Base-by-base conservation (phyloP, 495 filamentous ascomycete genomes). In the Penicillium samsonianum region DNA sequence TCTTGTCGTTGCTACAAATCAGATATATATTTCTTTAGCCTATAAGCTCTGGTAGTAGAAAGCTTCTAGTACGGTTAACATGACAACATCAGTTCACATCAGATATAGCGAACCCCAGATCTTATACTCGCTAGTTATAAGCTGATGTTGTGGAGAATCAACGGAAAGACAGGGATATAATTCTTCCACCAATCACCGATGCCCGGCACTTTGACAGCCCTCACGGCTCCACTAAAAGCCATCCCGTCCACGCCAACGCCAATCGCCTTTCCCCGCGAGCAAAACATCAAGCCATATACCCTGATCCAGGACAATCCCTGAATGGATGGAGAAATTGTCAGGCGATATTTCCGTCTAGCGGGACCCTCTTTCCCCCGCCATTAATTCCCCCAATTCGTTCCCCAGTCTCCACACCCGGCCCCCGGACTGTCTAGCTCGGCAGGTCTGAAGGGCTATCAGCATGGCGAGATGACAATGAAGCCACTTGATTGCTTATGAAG, bases 301-400 rank as follows among this genome's bases (percentile, higher is more conserved):
- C n/a, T 10, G 17, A 16, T 5, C 50, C n/a, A 25, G 33, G 26
- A 16, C 23, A 9, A 12, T 4, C 11, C 16, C 20, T 59, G 23
- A 61, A 38, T 67, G 64, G 61, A 67, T 55, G 64, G 64, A 61
- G 60, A 63, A 66, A 61, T 42, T 55, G 20, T 7, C 17, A 23
- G 44, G 11, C 16, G 28, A 35, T 30, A 31, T 37, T 20, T 16
- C 23, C 6, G 33, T 45, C 54, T 50, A 57, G 54, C 50, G 47
- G 44, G 25, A 3, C 33, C 33, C 16, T 14, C 14, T 37, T 7
- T 26, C 17, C 59, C 60, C 65, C 60, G 53, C 56, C 26, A 17
- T 14, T 0, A 55, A 57, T 60, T 66, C 55, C 64, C 59, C 64
- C 61, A 53, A 62, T 55, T 57, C 50, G 57, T 57, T 54, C 61